Percentiles rank a stretch among this genome's conserved stretches.
These are phyloP conservation scores for Aspergillus brunneoviolaceus DNA, from an alignment of 2,329 filamentous ascomycete species.

Conservation along the genomic window DNA sequence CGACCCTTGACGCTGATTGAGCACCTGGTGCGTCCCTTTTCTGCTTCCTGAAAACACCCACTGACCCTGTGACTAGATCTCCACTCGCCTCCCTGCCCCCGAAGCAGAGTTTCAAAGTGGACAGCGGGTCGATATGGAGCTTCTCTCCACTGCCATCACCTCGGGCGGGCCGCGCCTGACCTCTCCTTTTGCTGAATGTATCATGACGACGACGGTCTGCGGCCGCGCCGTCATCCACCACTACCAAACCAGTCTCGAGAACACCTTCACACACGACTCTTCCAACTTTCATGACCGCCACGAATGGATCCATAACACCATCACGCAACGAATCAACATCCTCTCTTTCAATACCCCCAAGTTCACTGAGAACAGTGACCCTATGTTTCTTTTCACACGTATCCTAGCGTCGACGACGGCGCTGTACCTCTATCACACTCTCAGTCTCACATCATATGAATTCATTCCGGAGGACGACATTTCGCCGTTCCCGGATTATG, in stretches of 20 bases:
- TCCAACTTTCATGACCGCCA: background rate
- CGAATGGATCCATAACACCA: slow-evolving; percentile 1
- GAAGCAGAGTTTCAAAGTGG: slow-evolving; percentile 5
- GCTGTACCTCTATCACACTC: background rate
- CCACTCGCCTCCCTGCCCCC: slow-evolving; percentile 1
- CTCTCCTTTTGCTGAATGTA: slow-evolving; percentile 25
- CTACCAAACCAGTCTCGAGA: too few relatives aligned
- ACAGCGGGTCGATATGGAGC: background rate
- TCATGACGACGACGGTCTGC: slow-evolving; percentile 15
- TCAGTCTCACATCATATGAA: background rate
- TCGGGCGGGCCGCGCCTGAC: background rate
- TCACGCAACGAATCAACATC: slow-evolving; percentile 2
- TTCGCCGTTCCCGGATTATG: background rate
- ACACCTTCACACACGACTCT: background rate
- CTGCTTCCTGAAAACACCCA: too few relatives aligned
- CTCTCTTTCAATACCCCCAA: background rate
- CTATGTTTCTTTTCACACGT: background rate
- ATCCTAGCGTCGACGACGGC: background rate
- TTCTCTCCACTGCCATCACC: background rate
- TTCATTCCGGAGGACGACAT: background rate
- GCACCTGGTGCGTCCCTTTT: slow-evolving; percentile 9
- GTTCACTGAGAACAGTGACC: background rate
- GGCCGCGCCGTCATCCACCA: too few relatives aligned
- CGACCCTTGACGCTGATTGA: slow-evolving; percentile 34
- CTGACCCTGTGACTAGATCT: background rate